A percentile compares a stretch with the other conserved stretches of the same genome.
These are phyloP conservation scores for Colletotrichum camelliae DNA, from an alignment of 2,329 filamentous ascomycete genomes.

Conservation along the genomic window DNA sequence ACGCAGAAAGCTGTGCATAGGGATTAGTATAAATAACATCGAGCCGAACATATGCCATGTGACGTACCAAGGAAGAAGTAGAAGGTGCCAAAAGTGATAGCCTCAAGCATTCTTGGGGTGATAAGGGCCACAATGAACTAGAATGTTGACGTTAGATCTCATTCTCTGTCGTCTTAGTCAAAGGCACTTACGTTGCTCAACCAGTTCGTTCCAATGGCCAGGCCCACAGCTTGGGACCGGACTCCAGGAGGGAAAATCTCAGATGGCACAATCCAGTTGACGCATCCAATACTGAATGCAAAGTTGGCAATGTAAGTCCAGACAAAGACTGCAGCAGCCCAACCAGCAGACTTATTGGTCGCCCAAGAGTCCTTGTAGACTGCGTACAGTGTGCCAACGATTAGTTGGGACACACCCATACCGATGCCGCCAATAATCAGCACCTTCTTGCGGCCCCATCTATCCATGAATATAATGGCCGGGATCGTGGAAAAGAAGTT, in stretches of 20 bases:
- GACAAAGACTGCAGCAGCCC: conserved; percentile 64
- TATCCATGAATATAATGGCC: conserved; percentile 46
- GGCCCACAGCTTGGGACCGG: background rate
- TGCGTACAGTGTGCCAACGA: conserved; percentile 59
- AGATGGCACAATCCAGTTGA: conserved; percentile 61
- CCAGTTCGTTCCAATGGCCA: conserved; percentile 6
- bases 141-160: conserved; percentile 52
- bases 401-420: conserved; percentile 52
- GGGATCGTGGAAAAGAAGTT: conserved; percentile 52
- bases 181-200: conserved; percentile 37
- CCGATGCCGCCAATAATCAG: conserved; percentile 27
- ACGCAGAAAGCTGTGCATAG: conserved; percentile 43
- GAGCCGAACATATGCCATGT: no score
- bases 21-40: background rate
- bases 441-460: conserved; percentile 49
- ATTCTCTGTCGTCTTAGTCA: conserved; percentile 58
- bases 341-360: conserved; percentile 55
- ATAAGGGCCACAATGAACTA: conserved; percentile 42
- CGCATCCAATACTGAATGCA: conserved; percentile 43
- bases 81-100: conserved; percentile 57
- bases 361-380: conserved; percentile 51
- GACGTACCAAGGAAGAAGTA: conserved; percentile 59
- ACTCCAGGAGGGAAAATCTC: conserved; percentile 53
- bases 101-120: conserved; percentile 60
- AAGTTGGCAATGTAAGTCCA: conserved; percentile 56